Evolutionary conservation across 257 asterid species (phyloP).

Genomic region (Striga asiatica): DNA sequence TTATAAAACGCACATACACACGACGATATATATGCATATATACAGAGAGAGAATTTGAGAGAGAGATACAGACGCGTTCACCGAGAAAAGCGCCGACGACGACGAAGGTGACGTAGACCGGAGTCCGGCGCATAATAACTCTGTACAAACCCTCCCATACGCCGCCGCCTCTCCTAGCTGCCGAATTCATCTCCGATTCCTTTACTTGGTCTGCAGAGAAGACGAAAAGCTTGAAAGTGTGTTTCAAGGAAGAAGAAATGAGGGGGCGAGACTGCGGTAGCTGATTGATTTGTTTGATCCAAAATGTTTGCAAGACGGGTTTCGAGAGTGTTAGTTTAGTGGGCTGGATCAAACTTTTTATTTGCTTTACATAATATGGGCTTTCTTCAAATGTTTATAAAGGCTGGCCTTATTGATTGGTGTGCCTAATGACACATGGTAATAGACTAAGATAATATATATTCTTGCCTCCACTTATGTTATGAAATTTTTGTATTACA

Average conservation of each 20-base stretch:
- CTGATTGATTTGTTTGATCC: slow-evolving; percentile 3
- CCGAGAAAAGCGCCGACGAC: slow-evolving; percentile 75
- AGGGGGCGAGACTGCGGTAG: slow-evolving; percentile 16
- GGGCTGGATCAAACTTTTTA: background rate
- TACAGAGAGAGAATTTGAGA: background rate
- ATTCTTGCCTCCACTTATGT: no score
- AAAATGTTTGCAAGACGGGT: background rate
- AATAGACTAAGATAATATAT: no score
- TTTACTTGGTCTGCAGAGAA: background rate
- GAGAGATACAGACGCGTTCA: slow-evolving; percentile 52
- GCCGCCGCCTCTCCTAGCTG: slow-evolving; percentile 48
- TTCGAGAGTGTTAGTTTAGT: slow-evolving; percentile 9
- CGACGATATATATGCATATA: background rate
- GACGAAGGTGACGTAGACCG: slow-evolving; percentile 79
- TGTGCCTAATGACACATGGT: slow-evolving; percentile 4
- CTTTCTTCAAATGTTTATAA: background rate
- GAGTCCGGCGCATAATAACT: slow-evolving; percentile 73
- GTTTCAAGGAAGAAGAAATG: slow-evolving; percentile 18
- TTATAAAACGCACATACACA: no score
- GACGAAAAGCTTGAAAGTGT: background rate
- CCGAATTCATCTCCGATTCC: slow-evolving; percentile 29
- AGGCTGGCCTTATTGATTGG: background rate
- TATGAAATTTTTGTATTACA: no score
- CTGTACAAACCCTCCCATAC: slow-evolving; percentile 67
- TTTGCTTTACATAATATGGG: background rate